phyloP scores from a whole-genome alignment of 306 rosid species.

The Quercus ilex region DNA sequence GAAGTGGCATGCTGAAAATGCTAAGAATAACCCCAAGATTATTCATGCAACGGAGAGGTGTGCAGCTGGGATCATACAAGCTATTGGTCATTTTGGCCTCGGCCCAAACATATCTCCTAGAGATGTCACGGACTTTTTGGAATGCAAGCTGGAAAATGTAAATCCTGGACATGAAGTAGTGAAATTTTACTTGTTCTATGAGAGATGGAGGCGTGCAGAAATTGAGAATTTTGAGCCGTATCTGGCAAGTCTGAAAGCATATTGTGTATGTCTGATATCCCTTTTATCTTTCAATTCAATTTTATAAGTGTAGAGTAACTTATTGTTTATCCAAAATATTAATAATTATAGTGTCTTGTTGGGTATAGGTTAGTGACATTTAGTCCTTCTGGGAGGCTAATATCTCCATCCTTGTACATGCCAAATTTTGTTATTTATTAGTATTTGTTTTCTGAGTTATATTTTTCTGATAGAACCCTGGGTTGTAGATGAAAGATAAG shows the following conservation, averaged over 20 bases:
- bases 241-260: constrained; percentile 49
- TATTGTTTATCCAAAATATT: background rate
- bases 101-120: constrained; percentile 73
- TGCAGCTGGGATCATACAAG: constrained; percentile 93
- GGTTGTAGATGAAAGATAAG: background rate
- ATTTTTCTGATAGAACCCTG: background rate
- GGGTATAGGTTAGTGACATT: background rate
- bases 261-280: constrained; percentile 51
- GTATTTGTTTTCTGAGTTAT: background rate
- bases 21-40: constrained; percentile 69
- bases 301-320: background rate
- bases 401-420: background rate
- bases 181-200: constrained; percentile 52
- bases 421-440: background rate
- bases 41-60: constrained; percentile 94
- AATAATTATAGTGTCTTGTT: background rate
- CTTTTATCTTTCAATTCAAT: background rate
- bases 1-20: constrained; percentile 88
- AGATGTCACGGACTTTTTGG: constrained; percentile 52
- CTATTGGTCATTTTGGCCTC: constrained; percentile 79
- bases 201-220: constrained; percentile 92
- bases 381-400: background rate
- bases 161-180: constrained; percentile 55
- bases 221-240: constrained; percentile 53
- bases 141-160: constrained; percentile 23